Evolutionary conservation across 23 red algal genomes (phyloP).

Genomic region (Gracilaria vermiculophylla): DNA sequence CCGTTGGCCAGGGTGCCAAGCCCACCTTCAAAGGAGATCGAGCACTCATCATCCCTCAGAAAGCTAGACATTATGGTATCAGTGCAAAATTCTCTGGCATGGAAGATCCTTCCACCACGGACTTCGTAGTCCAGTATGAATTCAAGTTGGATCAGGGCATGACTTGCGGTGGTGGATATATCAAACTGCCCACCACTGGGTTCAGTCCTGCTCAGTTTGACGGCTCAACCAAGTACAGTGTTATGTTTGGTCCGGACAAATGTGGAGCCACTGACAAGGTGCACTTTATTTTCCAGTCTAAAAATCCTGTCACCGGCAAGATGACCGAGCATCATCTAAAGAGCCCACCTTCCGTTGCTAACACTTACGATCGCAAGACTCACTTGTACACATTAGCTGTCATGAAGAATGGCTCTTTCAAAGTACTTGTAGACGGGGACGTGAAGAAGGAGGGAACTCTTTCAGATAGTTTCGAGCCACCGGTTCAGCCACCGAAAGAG

Average conservation of each 20-base stretch:
- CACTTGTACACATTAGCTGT: slow-evolving; percentile 96
- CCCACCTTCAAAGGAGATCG: slow-evolving; percentile 85
- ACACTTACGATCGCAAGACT: slow-evolving; percentile 71
- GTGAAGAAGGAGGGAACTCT: slow-evolving; percentile 72
- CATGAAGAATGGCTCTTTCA: slow-evolving; percentile 71
- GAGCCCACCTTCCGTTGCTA: slow-evolving; percentile 76
- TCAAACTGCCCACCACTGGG: slow-evolving; percentile 82
- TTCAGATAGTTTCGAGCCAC: slow-evolving; percentile 89
- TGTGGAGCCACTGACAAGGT: slow-evolving; percentile 97
- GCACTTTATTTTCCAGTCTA: slow-evolving; percentile 96
- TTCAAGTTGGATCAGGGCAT: slow-evolving; percentile 86
- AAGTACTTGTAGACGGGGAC: slow-evolving; percentile 80
- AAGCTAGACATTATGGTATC: slow-evolving; percentile 80
- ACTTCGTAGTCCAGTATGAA: slow-evolving; percentile 93
- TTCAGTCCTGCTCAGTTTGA: slow-evolving; percentile 51
- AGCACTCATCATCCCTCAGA: slow-evolving; percentile 78
- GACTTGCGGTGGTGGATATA: slow-evolving; percentile 93
- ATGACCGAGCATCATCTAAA: slow-evolving; percentile 88
- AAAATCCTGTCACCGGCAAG: slow-evolving; percentile 81
- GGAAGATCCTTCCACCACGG: slow-evolving; percentile 29
- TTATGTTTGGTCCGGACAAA: slow-evolving; percentile 99
- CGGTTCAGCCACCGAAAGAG: slow-evolving; percentile 87
- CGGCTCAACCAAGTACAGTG: slow-evolving; percentile 67
- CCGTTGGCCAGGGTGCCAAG: slow-evolving; percentile 77
- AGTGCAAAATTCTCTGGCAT: slow-evolving; percentile 43